Conservation (phyloP, 2,329 filamentous ascomycete species). For the Talaromyces sp. region DNA sequence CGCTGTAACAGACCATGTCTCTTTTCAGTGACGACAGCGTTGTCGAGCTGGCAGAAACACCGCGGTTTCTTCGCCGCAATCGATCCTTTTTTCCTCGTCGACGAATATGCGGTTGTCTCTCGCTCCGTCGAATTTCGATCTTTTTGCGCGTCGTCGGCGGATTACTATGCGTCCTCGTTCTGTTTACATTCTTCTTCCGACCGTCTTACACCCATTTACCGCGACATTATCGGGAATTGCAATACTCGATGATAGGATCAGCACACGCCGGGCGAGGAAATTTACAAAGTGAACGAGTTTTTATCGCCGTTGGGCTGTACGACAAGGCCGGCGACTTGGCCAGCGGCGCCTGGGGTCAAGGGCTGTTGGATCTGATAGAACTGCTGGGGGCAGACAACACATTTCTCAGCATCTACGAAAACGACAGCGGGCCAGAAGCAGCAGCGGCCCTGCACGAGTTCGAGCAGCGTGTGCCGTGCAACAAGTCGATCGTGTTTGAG, state of each 20-base stretch:
- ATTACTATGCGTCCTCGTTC: slow-evolving; percentile 22
- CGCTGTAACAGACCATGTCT: neutral
- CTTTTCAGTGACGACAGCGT: neutral
- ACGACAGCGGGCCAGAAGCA: slow-evolving; percentile 57
- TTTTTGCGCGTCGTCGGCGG: neutral
- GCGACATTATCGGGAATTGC: slow-evolving; percentile 44
- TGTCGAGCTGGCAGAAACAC: neutral
- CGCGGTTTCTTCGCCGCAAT: neutral
- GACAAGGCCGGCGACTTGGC: slow-evolving; percentile 58
- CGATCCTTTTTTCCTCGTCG: neutral
- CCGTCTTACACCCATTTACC: slow-evolving; percentile 54
- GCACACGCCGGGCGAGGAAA: slow-evolving; percentile 43
- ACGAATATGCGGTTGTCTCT: neutral
- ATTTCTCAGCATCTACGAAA: slow-evolving; percentile 69
- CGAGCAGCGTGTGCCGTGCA: slow-evolving; percentile 44
- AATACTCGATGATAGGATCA: slow-evolving; percentile 24
- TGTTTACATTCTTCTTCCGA: slow-evolving; percentile 44
- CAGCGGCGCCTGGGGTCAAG: slow-evolving; percentile 58
- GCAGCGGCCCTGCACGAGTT: slow-evolving; percentile 51
- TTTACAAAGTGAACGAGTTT: slow-evolving; percentile 59
- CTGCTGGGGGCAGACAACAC: slow-evolving; percentile 63
- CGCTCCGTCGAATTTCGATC: neutral
- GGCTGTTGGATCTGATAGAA: slow-evolving; percentile 57
- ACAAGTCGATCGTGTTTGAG: slow-evolving; percentile 54
- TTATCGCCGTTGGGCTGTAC: slow-evolving; percentile 67